Conservation (phyloP, 73 alveolate species). For the Paramecium caudatum region DNA sequence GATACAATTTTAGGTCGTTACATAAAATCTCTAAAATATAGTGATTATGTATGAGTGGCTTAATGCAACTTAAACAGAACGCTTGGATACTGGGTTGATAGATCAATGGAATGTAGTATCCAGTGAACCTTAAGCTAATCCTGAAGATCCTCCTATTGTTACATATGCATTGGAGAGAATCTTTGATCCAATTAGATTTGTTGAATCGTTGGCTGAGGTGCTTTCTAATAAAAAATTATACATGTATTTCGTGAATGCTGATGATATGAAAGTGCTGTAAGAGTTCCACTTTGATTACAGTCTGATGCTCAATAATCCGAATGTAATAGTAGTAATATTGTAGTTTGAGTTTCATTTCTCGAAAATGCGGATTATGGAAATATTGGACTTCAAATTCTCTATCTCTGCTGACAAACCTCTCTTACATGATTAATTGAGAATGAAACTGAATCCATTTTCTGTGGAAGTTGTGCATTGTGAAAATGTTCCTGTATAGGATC, state of each 20-base stretch:
- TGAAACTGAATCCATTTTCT: constrained; percentile 64
- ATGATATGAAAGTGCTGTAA: constrained; percentile 72
- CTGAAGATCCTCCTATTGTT: constrained; percentile 41
- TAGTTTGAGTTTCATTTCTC: constrained; percentile 58
- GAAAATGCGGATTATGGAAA: constrained; percentile 71
- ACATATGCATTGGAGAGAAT: constrained; percentile 58
- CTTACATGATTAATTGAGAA: constrained; percentile 42
- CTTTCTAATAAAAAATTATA: constrained; percentile 63
- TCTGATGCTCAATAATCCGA: constrained; percentile 33
- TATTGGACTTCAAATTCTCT: constrained; percentile 69
- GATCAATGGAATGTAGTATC: constrained; percentile 75
- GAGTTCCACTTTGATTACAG: constrained; percentile 73
- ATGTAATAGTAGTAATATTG: neutral
- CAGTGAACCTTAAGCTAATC: constrained; percentile 4
- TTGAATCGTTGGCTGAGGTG: constrained; percentile 63
- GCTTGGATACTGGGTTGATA: constrained; percentile 66
- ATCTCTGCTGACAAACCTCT: constrained; percentile 67
- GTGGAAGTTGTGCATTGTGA: constrained; percentile 70
- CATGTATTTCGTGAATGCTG: constrained; percentile 73
- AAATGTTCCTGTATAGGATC: constrained; percentile 62
- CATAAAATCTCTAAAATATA: constrained; percentile 60
- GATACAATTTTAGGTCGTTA: constrained; percentile 51
- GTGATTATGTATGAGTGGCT: constrained; percentile 76
- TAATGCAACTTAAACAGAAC: constrained; percentile 66
- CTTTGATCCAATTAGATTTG: constrained; percentile 74